Evolutionary conservation across 2,329 filamentous ascomycete species (phyloP), one percentile per base, ranked within the genome.

Genomic region (Lasiodiplodia citricola): DNA sequence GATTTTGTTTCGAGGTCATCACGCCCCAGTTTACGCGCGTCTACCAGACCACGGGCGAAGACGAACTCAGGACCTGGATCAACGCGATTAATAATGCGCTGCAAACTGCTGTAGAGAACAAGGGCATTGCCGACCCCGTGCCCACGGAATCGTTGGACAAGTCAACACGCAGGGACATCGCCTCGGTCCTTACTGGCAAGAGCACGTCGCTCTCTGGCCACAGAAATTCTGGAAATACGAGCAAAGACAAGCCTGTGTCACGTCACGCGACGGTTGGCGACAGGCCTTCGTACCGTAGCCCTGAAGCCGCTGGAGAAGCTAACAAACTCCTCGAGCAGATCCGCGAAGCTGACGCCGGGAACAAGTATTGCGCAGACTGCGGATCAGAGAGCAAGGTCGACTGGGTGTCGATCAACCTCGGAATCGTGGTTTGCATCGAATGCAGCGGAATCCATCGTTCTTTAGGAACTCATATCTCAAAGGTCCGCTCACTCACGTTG

Each of bases 1-100:
- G 96, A 5, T 99, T 99, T 80, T 98, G 95, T 80, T 99, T 99
- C 74, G 96, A 99, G 81, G 93, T 99, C 64, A 98, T 99, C 70
- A 99, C 96, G 0, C 96, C 96, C 10, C 92, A 96, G 62, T 98
- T 91, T 80, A 98, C 96, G 74, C 90, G 96, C 67, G 94, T 98
- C 18, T 99, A 98, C 79, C 96, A 99, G 82, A 96, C 95, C 51
- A 97, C 95, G 1, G 97, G 95, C 0, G 96, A 98, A 80, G 96
- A 99, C 50, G 96, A 99, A 75, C 97, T 99, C 93, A 94, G 91
- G 77, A 95, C 90, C 73, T 99, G 96, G 96, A 99, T 99, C 74
- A 86, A 88, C 25, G 91, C 96, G 23, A 96, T 99, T 82, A 99
- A 99, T 80, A 99, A 98, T 76, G 96, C 96, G 11, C 83, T 98